phyloP scores from a whole-genome alignment of 2,329 filamentous ascomycete species.

The Trichocomaceae sp. region DNA sequence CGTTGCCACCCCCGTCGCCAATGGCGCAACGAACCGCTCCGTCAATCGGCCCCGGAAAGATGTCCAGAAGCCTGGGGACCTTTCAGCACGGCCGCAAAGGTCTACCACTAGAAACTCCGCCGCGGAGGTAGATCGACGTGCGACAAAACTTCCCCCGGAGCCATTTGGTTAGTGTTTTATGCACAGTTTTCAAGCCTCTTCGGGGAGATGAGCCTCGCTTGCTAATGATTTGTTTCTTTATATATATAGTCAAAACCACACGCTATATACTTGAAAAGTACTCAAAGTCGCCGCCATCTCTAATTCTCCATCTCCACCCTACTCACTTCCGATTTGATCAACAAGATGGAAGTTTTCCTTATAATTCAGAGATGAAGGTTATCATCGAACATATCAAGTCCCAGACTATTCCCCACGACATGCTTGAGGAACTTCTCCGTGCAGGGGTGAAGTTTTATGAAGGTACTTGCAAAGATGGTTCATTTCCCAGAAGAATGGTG shows the following conservation, averaged over 20 bases:
- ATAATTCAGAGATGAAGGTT: slow-evolving; percentile 84
- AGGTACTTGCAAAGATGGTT: slow-evolving; percentile 41
- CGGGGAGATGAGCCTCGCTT: not conserved
- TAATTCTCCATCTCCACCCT: slow-evolving; percentile 77
- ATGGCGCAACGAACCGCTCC: slow-evolving; percentile 31
- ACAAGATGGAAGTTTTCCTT: slow-evolving; percentile 85
- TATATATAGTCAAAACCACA: slow-evolving; percentile 59
- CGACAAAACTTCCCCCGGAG: slow-evolving; percentile 36
- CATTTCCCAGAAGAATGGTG: not conserved
- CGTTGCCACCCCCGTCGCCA: slow-evolving; percentile 37
- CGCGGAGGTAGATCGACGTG: slow-evolving; percentile 28
- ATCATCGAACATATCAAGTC: slow-evolving; percentile 69
- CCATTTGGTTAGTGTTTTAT: slow-evolving; percentile 37
- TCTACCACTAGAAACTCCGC: slow-evolving; percentile 27
- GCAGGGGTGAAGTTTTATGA: slow-evolving; percentile 80
- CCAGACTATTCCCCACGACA: slow-evolving; percentile 80
- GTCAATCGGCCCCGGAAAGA: slow-evolving; percentile 55
- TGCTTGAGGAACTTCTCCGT: slow-evolving; percentile 69
- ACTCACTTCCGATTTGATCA: slow-evolving; percentile 88
- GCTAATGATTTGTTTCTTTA: not conserved
- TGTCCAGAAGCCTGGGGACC: slow-evolving; percentile 35
- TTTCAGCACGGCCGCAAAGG: slow-evolving; percentile 27
- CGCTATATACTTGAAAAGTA: slow-evolving; percentile 79
- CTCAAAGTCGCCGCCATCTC: slow-evolving; percentile 64
- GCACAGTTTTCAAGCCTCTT: not conserved